Evolutionary conservation across 257 asterid species (phyloP), one percentile per base, ranked within the genome.

Genomic region (Plantago ovata): DNA sequence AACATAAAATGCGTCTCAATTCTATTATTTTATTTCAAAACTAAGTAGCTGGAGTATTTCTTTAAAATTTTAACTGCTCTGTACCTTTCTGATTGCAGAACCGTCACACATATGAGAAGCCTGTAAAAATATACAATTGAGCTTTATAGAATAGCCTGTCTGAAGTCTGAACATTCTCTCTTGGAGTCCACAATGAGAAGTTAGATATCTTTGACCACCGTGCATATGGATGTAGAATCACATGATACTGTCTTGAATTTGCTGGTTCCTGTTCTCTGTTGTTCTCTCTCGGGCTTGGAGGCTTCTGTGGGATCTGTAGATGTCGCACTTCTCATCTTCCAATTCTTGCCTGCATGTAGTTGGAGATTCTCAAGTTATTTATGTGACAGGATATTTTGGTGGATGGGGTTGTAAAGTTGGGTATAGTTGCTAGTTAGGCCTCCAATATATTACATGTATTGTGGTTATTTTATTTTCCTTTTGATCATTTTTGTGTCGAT

Each of bases 61-160:
- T 32, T 38, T 38, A 46, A 50, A 38, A 41, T 40, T 41, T 18
- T 51, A 24, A 19, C 42, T 60, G 61, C 48, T 41, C 60, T 55
- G 58, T 55, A 50, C 50, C 33, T 38, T 57, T 44, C 54, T 52
- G 44, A 28, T 64, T 81, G 85, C 95, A 92, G 98, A 88, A 77
- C 69, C 98, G 95, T 39, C 95, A 92, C 72, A 67, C 95, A 23
- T 82, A 65, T 65, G 98, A 92, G 85, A 88, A 80, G 80, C 84
- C 96, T 7, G 95, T 92, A 64, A 92, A 88, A 73, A 92, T 85
- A 75, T 85, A 85, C 82, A 92, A 92, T 53, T 92, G 69, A 73
- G 54, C 54, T 3, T 13, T 20, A 67, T 61, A 11, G 71, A 65
- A 48, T 28, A 38, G 53, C 67, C 21, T 22, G 12, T 60, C 61